Percentiles rank a stretch among this genome's conserved stretches.
Evolutionary conservation across 225 moss, liverwort and hornwort genomes (phyloP).

Genomic region (Lunularia cruciata): DNA sequence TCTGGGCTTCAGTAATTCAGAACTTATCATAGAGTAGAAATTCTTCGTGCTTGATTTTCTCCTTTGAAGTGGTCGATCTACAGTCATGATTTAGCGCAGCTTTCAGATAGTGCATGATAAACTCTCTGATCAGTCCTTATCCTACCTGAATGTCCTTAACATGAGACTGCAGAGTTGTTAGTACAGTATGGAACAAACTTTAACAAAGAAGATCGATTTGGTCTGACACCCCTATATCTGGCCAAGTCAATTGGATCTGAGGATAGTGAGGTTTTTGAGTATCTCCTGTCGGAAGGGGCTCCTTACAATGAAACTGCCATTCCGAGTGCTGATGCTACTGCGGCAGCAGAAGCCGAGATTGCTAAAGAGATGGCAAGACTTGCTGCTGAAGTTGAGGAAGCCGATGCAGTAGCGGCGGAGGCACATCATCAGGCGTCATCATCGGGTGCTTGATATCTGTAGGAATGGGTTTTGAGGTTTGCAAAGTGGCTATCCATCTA

Average conservation of each 20-base stretch:
- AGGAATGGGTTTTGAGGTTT: no score
- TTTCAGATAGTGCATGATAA: no score
- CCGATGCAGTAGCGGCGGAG: background rate
- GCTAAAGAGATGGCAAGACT: constrained; percentile 49
- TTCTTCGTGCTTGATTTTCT: no score
- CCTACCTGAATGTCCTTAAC: constrained; percentile 33
- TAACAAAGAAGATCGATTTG: constrained; percentile 69
- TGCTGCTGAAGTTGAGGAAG: constrained; percentile 13
- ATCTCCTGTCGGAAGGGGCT: constrained; percentile 83
- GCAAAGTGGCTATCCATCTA: no score
- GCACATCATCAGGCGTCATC: constrained; percentile 9
- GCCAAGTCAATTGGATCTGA: constrained; percentile 80
- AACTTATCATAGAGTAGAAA: no score
- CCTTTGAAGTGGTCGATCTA: no score
- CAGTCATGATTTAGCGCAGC: no score
- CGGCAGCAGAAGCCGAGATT: constrained; percentile 63
- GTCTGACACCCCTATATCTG: constrained; percentile 77
- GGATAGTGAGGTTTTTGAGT: constrained; percentile 79
- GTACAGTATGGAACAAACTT: constrained; percentile 80
- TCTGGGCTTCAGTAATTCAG: no score
- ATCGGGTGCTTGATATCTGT: constrained; percentile 6
- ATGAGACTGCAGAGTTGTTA: constrained; percentile 53
- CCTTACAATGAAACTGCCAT: constrained; percentile 68
- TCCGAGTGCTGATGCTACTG: constrained; percentile 47
- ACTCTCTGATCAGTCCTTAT: no score